A percentile compares a stretch with the other conserved stretches of the same genome.
phyloP scores from a whole-genome alignment of 176 grass and related monocot species.

The Rhipidocladum racemiflorum region DNA sequence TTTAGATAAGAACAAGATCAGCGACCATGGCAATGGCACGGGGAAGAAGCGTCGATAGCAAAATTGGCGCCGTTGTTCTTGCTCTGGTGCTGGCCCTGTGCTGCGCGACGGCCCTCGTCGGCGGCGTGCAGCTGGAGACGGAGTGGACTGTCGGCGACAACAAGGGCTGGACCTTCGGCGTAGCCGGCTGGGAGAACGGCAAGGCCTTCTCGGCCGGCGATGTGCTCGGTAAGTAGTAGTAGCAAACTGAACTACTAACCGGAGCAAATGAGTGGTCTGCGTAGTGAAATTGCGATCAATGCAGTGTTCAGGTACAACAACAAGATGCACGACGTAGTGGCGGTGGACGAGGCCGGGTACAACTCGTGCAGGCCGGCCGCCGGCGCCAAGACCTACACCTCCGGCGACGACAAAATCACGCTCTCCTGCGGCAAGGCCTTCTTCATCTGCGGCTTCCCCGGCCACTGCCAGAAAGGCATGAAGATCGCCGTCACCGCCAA shows the following conservation, averaged over 20 bases:
- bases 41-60: constrained; percentile 8
- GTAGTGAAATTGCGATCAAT: neutral
- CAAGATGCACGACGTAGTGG: neutral
- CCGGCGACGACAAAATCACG: neutral
- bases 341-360: constrained; percentile 15
- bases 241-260: too few relatives aligned
- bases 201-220: constrained; percentile 43
- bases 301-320: constrained; percentile 20
- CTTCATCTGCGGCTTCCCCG: constrained; percentile 12
- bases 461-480: neutral
- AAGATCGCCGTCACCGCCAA: neutral
- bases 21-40: neutral
- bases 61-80: neutral
- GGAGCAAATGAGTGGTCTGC: neutral
- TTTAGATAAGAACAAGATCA: neutral
- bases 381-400: neutral
- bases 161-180: constrained; percentile 33
- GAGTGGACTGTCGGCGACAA: constrained; percentile 33
- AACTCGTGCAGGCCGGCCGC: neutral
- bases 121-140: neutral
- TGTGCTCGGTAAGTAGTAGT: constrained; percentile 23
- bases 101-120: constrained; percentile 9
- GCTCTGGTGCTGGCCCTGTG: constrained; percentile 23
- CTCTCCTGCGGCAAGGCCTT: neutral
- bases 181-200: constrained; percentile 20